phyloP scores from a whole-genome alignment of 768 basidiomycete genomes.

The Pluteus cervinus region DNA sequence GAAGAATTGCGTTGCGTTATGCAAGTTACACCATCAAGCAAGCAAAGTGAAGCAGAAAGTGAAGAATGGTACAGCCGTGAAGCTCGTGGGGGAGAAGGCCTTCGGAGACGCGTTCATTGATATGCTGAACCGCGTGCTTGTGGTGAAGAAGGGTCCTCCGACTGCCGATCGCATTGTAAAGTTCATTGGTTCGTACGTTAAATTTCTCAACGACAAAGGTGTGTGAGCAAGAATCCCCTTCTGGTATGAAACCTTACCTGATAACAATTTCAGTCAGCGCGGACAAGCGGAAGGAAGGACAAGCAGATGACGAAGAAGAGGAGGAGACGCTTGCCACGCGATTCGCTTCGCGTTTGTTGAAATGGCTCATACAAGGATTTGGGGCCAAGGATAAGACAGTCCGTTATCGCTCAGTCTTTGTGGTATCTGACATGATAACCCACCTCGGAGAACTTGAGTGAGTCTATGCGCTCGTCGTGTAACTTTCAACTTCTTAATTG shows the following conservation, averaged over 20 bases:
- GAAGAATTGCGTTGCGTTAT: conserved; percentile 84
- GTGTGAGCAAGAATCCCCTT: conserved; percentile 21
- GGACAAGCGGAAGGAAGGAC: conserved; percentile 17
- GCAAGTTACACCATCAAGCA: conserved; percentile 75
- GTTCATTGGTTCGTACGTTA: conserved; percentile 81
- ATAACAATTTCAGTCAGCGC: conserved; percentile 7
- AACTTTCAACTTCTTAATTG: conserved; percentile 1
- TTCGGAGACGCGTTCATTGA: conserved; percentile 76
- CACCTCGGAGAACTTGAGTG: conserved; percentile 88
- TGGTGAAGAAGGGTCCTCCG: conserved; percentile 80
- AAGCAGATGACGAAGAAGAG: conserved; percentile 45
- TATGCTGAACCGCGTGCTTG: conserved; percentile 65
- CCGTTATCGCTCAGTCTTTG: conserved; percentile 72
- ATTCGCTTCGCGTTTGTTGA: conserved; percentile 61
- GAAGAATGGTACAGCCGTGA: conserved; percentile 40
- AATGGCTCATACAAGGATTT: conserved; percentile 78
- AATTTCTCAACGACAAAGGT: conserved; percentile 83
- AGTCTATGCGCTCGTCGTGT: conserved; percentile 20
- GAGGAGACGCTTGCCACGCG: conserved; percentile 67
- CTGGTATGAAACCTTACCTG: too few relatives aligned
- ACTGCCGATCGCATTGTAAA: conserved; percentile 81
- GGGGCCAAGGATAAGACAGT: conserved; percentile 87
- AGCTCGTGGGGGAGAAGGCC: conserved; percentile 67
- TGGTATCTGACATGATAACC: conserved; percentile 82
- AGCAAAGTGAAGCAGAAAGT: conserved; percentile 44